These are phyloP conservation scores for Metschnikowia santaceciliae DNA, from an alignment of 805 yeast species.

Conservation along the genomic window DNA sequence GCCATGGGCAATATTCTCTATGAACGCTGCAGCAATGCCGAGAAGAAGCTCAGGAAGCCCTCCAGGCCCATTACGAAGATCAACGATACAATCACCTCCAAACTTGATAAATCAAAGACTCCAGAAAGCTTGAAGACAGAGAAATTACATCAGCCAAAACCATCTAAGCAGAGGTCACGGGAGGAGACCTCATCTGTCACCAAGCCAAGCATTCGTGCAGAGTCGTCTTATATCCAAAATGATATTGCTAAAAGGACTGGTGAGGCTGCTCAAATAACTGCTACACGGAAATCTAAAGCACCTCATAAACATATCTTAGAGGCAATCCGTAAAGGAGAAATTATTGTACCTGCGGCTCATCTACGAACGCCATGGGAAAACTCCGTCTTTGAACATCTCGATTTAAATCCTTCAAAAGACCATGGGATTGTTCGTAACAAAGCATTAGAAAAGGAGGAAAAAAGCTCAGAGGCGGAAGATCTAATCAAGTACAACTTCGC, in stretches of 20 bases:
- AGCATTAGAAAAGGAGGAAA: slow-evolving; percentile 5
- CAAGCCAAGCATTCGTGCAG: not conserved
- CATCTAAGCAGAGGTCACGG: not conserved
- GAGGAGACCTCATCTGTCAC: not conserved
- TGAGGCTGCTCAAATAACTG: not conserved
- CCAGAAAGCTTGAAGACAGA: not conserved
- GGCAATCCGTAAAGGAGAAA: not conserved
- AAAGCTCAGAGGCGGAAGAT: slow-evolving; percentile 6
- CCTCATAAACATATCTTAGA: not conserved
- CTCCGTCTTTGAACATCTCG: slow-evolving; percentile 25
- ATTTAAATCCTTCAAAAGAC: slow-evolving; percentile 8
- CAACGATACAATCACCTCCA: not conserved
- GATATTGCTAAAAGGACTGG: not conserved
- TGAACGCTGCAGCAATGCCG: slow-evolving; percentile 3
- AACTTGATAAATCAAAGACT: not conserved
- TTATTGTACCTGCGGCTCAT: slow-evolving; percentile 10
- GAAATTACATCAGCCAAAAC: not conserved
- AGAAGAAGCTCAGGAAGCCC: not conserved
- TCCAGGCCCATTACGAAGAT: not conserved
- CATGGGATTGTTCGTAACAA: slow-evolving; percentile 13
- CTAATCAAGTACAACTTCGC: slow-evolving; percentile 29
- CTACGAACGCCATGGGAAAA: slow-evolving; percentile 22
- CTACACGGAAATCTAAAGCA: not conserved
- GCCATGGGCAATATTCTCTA: slow-evolving; percentile 10
- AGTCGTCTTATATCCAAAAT: not conserved